These are phyloP conservation scores for Colletotrichum sp. DNA, from an alignment of 2,329 filamentous ascomycete species.

Conservation along the genomic window DNA sequence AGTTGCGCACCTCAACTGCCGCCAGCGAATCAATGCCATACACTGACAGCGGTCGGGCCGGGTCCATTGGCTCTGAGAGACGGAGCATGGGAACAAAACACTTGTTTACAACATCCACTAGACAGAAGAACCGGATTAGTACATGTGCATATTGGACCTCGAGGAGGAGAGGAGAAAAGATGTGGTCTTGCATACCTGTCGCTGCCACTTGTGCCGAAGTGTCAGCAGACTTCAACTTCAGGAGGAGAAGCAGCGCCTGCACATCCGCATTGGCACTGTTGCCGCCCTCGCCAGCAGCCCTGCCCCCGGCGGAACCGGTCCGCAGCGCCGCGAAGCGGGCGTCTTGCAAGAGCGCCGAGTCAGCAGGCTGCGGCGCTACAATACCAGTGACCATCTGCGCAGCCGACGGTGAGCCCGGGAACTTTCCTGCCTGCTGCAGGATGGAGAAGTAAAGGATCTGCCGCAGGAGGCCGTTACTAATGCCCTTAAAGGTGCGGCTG, in stretches of 20 bases:
- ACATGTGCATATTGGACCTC: no score
- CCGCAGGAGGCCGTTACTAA: not conserved
- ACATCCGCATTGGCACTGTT: not conserved
- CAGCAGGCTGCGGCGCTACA: not conserved
- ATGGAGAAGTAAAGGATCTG: not conserved
- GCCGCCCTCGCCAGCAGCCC: not conserved
- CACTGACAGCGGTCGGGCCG: slow-evolving; percentile 25
- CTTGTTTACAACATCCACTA: not conserved
- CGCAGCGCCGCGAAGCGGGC: not conserved
- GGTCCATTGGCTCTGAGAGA: slow-evolving; percentile 27
- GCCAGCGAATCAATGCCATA: slow-evolving; percentile 35
- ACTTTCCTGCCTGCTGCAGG: not conserved
- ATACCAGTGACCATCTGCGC: not conserved
- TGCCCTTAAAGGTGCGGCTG: not conserved
- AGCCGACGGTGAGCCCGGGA: not conserved
- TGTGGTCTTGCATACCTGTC: not conserved
- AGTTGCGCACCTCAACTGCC: slow-evolving; percentile 34
- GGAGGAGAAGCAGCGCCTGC: not conserved
- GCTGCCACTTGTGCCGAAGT: not conserved
- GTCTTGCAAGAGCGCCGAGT: slow-evolving; percentile 16
- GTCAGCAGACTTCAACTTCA: not conserved
- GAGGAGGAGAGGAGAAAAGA: no score
- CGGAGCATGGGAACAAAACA: slow-evolving; percentile 20
- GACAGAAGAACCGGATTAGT: not conserved
- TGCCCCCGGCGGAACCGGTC: rapidly evolving